These are phyloP conservation scores for Venturia effusa DNA, from an alignment of 2,329 filamentous ascomycete genomes.

Conservation along the genomic window DNA sequence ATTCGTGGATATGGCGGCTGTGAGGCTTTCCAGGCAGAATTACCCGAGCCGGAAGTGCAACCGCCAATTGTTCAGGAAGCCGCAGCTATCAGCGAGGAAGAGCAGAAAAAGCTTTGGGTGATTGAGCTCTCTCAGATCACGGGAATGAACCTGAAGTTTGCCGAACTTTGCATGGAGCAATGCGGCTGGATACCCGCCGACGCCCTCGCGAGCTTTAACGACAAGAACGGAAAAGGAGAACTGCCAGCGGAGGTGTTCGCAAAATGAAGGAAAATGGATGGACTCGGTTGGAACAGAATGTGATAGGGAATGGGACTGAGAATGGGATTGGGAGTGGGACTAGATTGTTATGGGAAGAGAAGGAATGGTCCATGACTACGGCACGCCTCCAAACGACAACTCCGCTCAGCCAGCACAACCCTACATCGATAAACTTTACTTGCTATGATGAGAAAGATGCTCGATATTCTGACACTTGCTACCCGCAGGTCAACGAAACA, in stretches of 20 bases:
- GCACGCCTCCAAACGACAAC: too few species aligned
- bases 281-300: background rate
- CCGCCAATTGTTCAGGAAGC: background rate
- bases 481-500: too few species aligned
- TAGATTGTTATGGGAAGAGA: background rate
- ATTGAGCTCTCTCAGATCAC: constrained; percentile 64
- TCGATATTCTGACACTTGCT: too few species aligned
- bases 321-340: background rate
- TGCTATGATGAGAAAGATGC: too few species aligned
- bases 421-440: too few species aligned
- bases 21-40: constrained; percentile 33
- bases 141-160: constrained; percentile 68
- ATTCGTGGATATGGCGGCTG: constrained; percentile 55
- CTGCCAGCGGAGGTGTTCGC: constrained; percentile 33
- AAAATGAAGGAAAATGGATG: constrained; percentile 13
- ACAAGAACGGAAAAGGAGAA: constrained; percentile 43
- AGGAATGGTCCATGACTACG: background rate
- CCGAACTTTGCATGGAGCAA: constrained; percentile 68
- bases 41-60: constrained; percentile 2
- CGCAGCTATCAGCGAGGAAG: background rate
- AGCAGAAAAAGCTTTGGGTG: constrained; percentile 45
- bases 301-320: background rate
- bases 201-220: constrained; percentile 64
- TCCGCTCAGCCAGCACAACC: too few species aligned
- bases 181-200: constrained; percentile 70